Evolutionary conservation across 1,284 basidiomycete species (phyloP).

Genomic region (Mycosarcoma mackinlayi): DNA sequence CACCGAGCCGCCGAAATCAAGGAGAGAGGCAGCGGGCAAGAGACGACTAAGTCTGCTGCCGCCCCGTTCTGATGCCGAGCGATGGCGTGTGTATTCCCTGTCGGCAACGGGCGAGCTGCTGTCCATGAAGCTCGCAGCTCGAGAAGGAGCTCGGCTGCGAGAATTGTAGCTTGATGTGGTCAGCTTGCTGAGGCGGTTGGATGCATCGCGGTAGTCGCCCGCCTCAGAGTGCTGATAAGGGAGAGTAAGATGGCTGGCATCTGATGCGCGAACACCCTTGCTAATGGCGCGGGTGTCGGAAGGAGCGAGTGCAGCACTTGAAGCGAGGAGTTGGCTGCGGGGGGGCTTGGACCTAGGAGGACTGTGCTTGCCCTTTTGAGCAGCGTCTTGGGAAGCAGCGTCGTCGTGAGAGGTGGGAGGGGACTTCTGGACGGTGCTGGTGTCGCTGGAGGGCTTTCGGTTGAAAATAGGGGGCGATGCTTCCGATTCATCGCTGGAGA

Average conservation of each 20-base stretch:
- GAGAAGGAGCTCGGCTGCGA: slow-evolving; percentile 22
- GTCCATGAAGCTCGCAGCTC: slow-evolving; percentile 27
- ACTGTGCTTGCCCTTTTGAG: slow-evolving; percentile 8
- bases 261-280: slow-evolving; percentile 20
- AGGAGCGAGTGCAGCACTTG: slow-evolving; percentile 22
- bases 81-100: slow-evolving; percentile 24
- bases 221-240: slow-evolving; percentile 43
- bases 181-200: slow-evolving; percentile 37
- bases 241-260: slow-evolving; percentile 45
- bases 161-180: slow-evolving; percentile 19
- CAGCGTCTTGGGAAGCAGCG: slow-evolving; percentile 5
- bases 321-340: slow-evolving; percentile 15
- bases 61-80: slow-evolving; percentile 29
- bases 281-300: slow-evolving; percentile 11
- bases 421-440: slow-evolving; percentile 36
- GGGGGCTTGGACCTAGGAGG: slow-evolving; percentile 11
- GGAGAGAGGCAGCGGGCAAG: slow-evolving; percentile 21
- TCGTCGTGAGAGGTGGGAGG: slow-evolving; percentile 49
- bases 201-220: slow-evolving; percentile 31
- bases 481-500: slow-evolving; percentile 25
- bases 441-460: slow-evolving; percentile 18
- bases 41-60: slow-evolving; percentile 28
- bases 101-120: slow-evolving; percentile 20
- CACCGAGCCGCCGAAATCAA: slow-evolving; percentile 24
- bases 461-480: slow-evolving; percentile 34